Percentiles rank a stretch among this genome's conserved stretches.
phyloP scores from a whole-genome alignment of 2,329 filamentous ascomycete species.

The Dactylellina haptotyla region DNA sequence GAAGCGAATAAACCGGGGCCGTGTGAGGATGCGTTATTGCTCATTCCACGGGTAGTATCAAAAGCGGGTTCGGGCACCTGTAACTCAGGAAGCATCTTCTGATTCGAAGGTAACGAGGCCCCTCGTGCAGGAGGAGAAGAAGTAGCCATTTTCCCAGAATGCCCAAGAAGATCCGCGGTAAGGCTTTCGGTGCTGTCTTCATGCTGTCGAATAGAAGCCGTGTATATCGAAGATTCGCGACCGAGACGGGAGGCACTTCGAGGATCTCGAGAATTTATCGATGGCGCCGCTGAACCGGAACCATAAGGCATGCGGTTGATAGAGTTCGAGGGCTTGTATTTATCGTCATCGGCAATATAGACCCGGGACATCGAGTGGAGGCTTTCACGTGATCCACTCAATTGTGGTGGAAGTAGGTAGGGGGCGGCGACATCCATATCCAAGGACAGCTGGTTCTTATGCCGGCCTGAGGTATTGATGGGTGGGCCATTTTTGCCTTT shows the following conservation, averaged over 20 bases:
- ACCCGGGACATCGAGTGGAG: slow-evolving; percentile 84
- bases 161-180: slow-evolving; percentile 44
- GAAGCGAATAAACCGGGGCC: slow-evolving; percentile 26
- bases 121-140: slow-evolving; percentile 55
- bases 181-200: slow-evolving; percentile 54
- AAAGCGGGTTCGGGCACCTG: slow-evolving; percentile 25
- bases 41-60: slow-evolving; percentile 35
- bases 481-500: slow-evolving; percentile 54
- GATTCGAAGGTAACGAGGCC: slow-evolving; percentile 51
- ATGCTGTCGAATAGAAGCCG: slow-evolving; percentile 55
- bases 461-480: slow-evolving; percentile 56
- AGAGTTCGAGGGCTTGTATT: slow-evolving; percentile 73
- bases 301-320: slow-evolving; percentile 38
- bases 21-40: slow-evolving; percentile 12
- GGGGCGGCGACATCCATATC: slow-evolving; percentile 81
- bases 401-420: slow-evolving; percentile 87
- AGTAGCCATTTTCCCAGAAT: slow-evolving; percentile 45
- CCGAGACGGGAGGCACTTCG: slow-evolving; percentile 2
- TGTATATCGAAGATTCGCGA: slow-evolving; percentile 57
- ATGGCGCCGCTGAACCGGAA: slow-evolving; percentile 16
- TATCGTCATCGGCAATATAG: slow-evolving; percentile 79
- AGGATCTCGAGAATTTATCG: slow-evolving; percentile 25
- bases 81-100: slow-evolving; percentile 45
- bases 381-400: slow-evolving; percentile 84
- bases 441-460: slow-evolving; percentile 70